Conservation (phyloP, 352 stramenopile species). For the Pythium aphanidermatum region DNA sequence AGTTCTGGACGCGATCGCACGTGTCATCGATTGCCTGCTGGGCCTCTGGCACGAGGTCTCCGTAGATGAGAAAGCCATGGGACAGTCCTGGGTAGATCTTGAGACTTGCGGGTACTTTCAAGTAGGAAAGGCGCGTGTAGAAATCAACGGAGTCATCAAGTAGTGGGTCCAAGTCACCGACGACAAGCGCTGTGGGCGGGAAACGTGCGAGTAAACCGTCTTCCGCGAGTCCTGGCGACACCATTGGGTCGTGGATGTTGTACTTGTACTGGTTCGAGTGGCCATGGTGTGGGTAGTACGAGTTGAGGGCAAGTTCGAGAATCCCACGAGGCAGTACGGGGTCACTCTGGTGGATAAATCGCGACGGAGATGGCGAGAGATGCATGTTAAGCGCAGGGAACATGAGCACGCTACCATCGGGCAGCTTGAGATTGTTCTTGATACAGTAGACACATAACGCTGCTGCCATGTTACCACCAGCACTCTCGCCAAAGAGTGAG, state of each 20-base stretch:
- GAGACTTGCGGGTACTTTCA: conserved; percentile 70
- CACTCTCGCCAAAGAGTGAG: conserved; percentile 79
- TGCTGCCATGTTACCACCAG: conserved; percentile 82
- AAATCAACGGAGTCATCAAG: conserved; percentile 90
- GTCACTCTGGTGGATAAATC: conserved; percentile 85
- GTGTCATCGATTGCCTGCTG: conserved; percentile 80
- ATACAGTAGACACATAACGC: conserved; percentile 83
- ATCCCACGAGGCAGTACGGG: conserved; percentile 78
- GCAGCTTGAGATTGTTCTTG: conserved; percentile 60
- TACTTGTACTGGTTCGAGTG: conserved; percentile 84
- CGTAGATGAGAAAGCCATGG: conserved; percentile 86
- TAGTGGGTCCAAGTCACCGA: conserved; percentile 81
- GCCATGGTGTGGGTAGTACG: conserved; percentile 79
- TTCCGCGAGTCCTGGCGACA: conserved; percentile 74
- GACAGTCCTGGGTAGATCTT: conserved; percentile 83
- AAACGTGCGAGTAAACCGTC: conserved; percentile 73
- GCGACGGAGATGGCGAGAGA: conserved; percentile 78
- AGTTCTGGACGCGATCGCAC: conserved; percentile 70
- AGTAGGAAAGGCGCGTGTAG: conserved; percentile 74
- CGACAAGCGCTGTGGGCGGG: conserved; percentile 74
- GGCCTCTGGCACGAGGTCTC: conserved; percentile 70
- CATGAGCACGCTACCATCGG: conserved; percentile 81
- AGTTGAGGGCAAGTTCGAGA: conserved; percentile 74
- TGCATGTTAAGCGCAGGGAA: conserved; percentile 89
- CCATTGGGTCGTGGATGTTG: conserved; percentile 86